These are phyloP conservation scores for Gillenia trifoliata DNA, from an alignment of 306 rosid species.

Conservation along the genomic window DNA sequence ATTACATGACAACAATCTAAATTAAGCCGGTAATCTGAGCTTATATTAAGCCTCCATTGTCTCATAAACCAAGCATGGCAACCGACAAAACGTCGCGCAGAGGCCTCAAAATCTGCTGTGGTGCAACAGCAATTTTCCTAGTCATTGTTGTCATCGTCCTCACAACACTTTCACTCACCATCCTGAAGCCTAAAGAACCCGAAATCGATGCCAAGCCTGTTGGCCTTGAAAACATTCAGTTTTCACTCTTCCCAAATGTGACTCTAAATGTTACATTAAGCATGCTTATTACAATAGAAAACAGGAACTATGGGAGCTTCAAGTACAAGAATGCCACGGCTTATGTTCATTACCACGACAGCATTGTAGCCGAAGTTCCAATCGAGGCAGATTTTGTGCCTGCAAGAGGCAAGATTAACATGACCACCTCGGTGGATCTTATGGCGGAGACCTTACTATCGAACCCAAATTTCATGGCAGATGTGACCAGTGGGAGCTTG, in stretches of 20 bases:
- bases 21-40: neutral
- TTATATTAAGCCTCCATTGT: neutral
- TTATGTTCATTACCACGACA: neutral
- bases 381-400: conserved; percentile 5
- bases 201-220: conserved; percentile 8
- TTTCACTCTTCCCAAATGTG: neutral
- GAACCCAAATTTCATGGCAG: conserved; percentile 11
- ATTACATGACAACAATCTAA: neutral
- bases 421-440: conserved; percentile 9
- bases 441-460: neutral
- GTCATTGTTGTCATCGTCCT: conserved; percentile 15
- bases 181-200: conserved; percentile 43
- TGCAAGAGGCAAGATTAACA: conserved; percentile 8
- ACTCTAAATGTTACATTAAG: conserved; percentile 22
- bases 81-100: neutral
- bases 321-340: conserved; percentile 8
- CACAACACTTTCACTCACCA: conserved; percentile 27
- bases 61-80: conserved; percentile 6
- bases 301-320: conserved; percentile 20
- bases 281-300: conserved; percentile 31
- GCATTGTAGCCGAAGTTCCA: conserved; percentile 12
- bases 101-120: conserved; percentile 30
- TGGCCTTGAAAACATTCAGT: conserved; percentile 26
- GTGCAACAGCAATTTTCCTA: conserved; percentile 14
- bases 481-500: conserved; percentile 16